Conservation (phyloP, 768 basidiomycete genomes). For the Antrodiella citrinella region DNA sequence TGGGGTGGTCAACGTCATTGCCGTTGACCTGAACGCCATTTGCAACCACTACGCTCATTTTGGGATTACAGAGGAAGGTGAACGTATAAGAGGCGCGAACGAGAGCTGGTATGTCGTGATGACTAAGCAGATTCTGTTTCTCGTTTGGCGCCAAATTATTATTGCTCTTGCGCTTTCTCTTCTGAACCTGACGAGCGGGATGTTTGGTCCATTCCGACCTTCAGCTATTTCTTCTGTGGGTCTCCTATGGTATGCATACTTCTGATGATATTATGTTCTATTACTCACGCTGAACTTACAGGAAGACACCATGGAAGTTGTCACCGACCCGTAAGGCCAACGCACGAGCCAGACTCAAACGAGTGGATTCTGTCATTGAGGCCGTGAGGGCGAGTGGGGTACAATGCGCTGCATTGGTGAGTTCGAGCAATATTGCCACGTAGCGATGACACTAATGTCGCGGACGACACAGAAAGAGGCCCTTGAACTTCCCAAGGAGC, state of each 20-base stretch:
- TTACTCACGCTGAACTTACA: constrained; percentile 22
- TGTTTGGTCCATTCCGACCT: constrained; percentile 85
- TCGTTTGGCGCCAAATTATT: neutral
- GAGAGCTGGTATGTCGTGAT: neutral
- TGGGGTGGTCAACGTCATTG: constrained; percentile 11
- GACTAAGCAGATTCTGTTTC: neutral
- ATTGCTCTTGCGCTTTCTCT: constrained; percentile 6
- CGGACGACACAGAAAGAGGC: constrained; percentile 50
- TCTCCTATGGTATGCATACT: constrained; percentile 65
- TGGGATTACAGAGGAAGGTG: neutral
- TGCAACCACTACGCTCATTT: constrained; percentile 9
- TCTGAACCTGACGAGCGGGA: constrained; percentile 22
- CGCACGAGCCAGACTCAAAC: constrained; percentile 79
- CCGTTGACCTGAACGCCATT: constrained; percentile 10
- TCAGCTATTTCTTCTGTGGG: constrained; percentile 62
- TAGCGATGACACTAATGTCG: neutral
- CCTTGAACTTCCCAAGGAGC: constrained; percentile 82
- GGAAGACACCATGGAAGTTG: constrained; percentile 94
- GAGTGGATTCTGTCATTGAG: constrained; percentile 90
- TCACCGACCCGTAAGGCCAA: constrained; percentile 91
- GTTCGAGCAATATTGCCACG: constrained; percentile 20
- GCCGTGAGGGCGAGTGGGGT: constrained; percentile 80
- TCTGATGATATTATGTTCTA: constrained; percentile 2
- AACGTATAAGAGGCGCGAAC: neutral
- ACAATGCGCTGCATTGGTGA: constrained; percentile 65